A percentile compares a stretch with the other conserved stretches of the same genome.
These are phyloP conservation scores for Striga asiatica DNA, from an alignment of 257 asterid species.

Conservation along the genomic window DNA sequence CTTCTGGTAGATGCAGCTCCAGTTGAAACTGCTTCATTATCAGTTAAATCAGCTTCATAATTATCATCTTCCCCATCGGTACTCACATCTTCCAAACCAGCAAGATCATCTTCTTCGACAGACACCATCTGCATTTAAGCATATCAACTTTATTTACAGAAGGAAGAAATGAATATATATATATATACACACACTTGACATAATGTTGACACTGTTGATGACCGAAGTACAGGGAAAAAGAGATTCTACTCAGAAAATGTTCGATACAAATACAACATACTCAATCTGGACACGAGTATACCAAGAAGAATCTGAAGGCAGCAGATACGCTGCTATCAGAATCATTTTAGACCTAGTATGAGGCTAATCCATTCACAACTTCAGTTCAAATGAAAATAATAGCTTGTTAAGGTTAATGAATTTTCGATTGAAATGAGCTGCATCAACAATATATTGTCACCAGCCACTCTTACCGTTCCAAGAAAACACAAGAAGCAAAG, in stretches of 20 bases:
- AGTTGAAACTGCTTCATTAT: slow-evolving; percentile 59
- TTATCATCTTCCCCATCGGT: slow-evolving; percentile 94
- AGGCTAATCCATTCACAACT: background rate
- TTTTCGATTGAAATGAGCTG: too few species aligned
- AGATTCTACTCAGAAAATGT: too few species aligned
- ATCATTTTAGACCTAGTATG: background rate
- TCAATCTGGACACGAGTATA: background rate
- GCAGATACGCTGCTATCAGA: background rate
- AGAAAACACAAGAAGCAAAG: too few species aligned
- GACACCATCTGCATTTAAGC: slow-evolving; percentile 70
- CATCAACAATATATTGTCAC: too few species aligned
- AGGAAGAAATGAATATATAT: too few species aligned
- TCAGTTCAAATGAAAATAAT: background rate
- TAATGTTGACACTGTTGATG: too few species aligned
- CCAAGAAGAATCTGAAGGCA: background rate
- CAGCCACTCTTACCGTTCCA: too few species aligned
- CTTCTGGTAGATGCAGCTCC: slow-evolving; percentile 56
- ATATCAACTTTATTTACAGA: background rate
- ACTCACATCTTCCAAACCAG: slow-evolving; percentile 91
- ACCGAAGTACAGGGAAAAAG: too few species aligned
- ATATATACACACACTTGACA: too few species aligned
- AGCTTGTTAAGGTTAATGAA: background rate
- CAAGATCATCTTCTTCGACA: slow-evolving; percentile 94
- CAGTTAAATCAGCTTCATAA: slow-evolving; percentile 85
- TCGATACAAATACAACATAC: too few species aligned